A percentile compares a stretch with the other conserved stretches of the same genome.
These are phyloP conservation scores for Bondarzewia mesenterica DNA, from an alignment of 1,284 basidiomycete species.

Conservation along the genomic window DNA sequence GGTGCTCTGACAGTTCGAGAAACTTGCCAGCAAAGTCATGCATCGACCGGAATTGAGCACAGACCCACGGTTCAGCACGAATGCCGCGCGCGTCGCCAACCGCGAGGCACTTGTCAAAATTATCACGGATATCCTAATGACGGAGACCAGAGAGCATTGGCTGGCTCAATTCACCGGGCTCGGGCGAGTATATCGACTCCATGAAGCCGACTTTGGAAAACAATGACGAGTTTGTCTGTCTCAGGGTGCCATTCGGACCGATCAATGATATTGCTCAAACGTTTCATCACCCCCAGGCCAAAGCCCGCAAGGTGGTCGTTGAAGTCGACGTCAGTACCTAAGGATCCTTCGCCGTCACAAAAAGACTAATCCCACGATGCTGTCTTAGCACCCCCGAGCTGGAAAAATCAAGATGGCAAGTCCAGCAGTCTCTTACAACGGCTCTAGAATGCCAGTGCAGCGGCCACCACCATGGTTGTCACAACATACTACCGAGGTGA, in stretches of 20 bases:
- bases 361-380: background rate
- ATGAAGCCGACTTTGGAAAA: background rate
- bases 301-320: constrained; percentile 52
- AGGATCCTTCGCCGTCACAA: constrained; percentile 2
- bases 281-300: constrained; percentile 85
- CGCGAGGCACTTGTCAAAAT: constrained; percentile 65
- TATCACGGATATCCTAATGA: constrained; percentile 57
- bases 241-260: constrained; percentile 83
- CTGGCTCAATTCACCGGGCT: constrained; percentile 63
- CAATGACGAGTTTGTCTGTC: background rate
- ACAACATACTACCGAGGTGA: constrained; percentile 74
- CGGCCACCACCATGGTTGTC: constrained; percentile 80
- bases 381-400: constrained; percentile 28
- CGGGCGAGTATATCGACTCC: constrained; percentile 42
- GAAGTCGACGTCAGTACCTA: constrained; percentile 48
- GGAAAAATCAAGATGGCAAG: constrained; percentile 83
- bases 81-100: constrained; percentile 72
- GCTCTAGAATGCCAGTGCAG: constrained; percentile 66
- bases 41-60: constrained; percentile 45
- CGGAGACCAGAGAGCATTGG: constrained; percentile 64
- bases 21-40: constrained; percentile 55
- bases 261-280: constrained; percentile 91
- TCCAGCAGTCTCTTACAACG: constrained; percentile 85
- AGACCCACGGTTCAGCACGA: constrained; percentile 64
- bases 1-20: constrained; percentile 49